Evolutionary conservation across 768 basidiomycete genomes (phyloP).

Genomic region (Saitozyma sp.): DNA sequence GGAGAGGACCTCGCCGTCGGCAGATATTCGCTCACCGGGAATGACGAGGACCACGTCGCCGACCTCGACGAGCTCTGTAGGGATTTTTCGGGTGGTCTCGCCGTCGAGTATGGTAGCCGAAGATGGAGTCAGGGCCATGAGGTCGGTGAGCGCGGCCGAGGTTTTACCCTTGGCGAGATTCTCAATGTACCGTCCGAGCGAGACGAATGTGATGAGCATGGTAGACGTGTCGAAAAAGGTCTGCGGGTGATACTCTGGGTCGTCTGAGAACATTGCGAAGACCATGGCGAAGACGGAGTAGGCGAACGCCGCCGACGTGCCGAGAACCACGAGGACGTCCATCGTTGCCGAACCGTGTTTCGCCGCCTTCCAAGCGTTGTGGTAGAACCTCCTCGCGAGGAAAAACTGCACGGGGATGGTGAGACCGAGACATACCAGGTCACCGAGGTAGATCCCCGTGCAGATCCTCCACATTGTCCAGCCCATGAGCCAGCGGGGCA

Average conservation of each 20-base stretch:
- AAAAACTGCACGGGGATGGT: constrained; percentile 93
- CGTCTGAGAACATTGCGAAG: constrained; percentile 57
- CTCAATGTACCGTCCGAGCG: constrained; percentile 90
- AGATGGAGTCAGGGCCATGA: constrained; percentile 91
- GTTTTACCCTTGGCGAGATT: constrained; percentile 97
- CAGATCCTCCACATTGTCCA: constrained; percentile 57
- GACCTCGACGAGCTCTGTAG: constrained; percentile 92
- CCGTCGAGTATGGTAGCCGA: constrained; percentile 85
- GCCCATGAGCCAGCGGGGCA: constrained; percentile 51
- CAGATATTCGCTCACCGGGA: constrained; percentile 93
- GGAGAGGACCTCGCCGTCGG: constrained; percentile 84
- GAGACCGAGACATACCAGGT: constrained; percentile 70
- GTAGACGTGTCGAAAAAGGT: constrained; percentile 98
- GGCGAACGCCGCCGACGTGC: constrained; percentile 88
- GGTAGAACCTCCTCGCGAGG: constrained; percentile 83
- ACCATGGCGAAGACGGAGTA: constrained; percentile 78
- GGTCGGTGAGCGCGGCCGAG: constrained; percentile 90
- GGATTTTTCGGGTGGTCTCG: constrained; percentile 69
- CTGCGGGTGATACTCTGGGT: constrained; percentile 72
- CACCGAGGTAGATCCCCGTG: constrained; percentile 73
- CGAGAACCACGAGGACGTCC: constrained; percentile 95
- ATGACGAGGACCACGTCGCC: constrained; percentile 91
- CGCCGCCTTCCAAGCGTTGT: constrained; percentile 83
- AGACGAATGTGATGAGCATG: constrained; percentile 97
- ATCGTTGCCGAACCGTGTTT: constrained; percentile 89